Base-by-base conservation (phyloP, 2,329 filamentous ascomycete species). In the Cladosporium phlei region DNA sequence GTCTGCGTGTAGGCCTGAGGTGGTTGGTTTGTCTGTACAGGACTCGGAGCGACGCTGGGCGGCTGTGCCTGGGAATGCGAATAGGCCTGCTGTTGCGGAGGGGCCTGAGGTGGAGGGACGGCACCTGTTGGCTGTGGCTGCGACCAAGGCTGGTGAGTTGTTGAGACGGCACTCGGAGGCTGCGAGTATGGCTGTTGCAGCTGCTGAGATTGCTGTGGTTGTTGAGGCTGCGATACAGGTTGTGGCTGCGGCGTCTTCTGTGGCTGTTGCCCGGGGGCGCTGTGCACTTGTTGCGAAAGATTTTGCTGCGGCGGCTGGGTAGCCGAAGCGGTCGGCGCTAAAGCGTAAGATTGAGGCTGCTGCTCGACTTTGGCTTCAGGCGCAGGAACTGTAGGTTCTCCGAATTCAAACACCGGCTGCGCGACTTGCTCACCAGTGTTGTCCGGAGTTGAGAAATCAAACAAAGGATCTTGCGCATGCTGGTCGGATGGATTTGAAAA, bases 391-490 rank as follows among this genome's bases (percentile, higher is more conserved):
- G 32, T 20, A n/a, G 42, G 42, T 24, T 45, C 27, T 5, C 32
- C 35, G 32, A 45, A 45, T 8, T 45, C 42, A 11, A 45, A 45
- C 16, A 45, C 42, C n/a, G 33, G 33, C 19, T 45, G 42, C 16
- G 42, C 30, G 14, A 20, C 17, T 28, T 45, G 42, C 11, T 45
- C 42, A 6, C 9, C 34, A 9, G 30, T 21, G 8, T 25, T 16
- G 22, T 45, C 42, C 6, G 42, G 42, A 7, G 42, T 45, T 12
- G 42, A 45, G 17, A 45, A 45, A 17, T 45, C 42, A n/a, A 45
- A 45, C 22, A 37, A 24, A 10, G 32, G 42, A 11, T 43, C 39
- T 20, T 43, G 38, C 8, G 34, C 42, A 17, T 45, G 30, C 1
- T 21, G 12, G 5, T 19, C 32, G 1, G 40, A 33, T 8, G 42